These are phyloP conservation scores for Penicillium concentricum DNA, from an alignment of 2,329 filamentous ascomycete species.

Conservation along the genomic window DNA sequence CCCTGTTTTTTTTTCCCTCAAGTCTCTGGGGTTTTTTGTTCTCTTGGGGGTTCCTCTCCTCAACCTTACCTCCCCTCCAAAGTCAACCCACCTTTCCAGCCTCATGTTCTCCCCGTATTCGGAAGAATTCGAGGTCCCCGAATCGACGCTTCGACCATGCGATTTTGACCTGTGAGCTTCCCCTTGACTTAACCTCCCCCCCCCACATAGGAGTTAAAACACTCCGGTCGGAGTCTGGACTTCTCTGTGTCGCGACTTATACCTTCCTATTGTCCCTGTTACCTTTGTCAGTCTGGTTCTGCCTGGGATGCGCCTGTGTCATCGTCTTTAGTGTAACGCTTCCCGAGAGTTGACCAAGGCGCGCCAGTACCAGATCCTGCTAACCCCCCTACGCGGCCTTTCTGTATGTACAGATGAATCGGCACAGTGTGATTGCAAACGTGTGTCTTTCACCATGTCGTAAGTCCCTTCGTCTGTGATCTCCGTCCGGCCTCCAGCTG, in stretches of 20 bases:
- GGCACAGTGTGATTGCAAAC: constrained; percentile 36
- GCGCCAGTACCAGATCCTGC: constrained; percentile 35
- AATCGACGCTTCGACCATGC: constrained; percentile 29
- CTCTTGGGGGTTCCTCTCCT: constrained; percentile 1
- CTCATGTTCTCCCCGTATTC: constrained; percentile 31
- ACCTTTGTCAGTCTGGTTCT: constrained; percentile 26
- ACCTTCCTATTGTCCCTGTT: constrained; percentile 11
- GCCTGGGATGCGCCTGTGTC: constrained; percentile 39
- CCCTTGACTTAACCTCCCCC: constrained; percentile 11
- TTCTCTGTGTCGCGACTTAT: constrained; percentile 9
- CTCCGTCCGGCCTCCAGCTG: constrained; percentile 19
- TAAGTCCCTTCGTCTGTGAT: constrained; percentile 37
- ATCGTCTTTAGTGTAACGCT: constrained; percentile 40
- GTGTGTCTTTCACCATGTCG: constrained; percentile 41
- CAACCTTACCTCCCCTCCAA: constrained; percentile 1
- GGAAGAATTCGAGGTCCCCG: constrained; percentile 30
- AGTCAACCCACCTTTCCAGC: constrained; percentile 11
- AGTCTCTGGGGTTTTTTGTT: constrained; percentile 7
- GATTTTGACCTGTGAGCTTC: constrained; percentile 28
- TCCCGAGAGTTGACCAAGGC: constrained; percentile 33
- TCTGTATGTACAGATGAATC: constrained; percentile 43
- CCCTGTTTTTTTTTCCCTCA: constrained; percentile 3
- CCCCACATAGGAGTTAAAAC: constrained; percentile 8
- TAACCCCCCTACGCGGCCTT: constrained; percentile 32
- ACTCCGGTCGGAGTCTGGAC: constrained; percentile 14